Evolutionary conservation across 371 early-diverging fungal species (phyloP).

Genomic region (Umbelopsis sp.): DNA sequence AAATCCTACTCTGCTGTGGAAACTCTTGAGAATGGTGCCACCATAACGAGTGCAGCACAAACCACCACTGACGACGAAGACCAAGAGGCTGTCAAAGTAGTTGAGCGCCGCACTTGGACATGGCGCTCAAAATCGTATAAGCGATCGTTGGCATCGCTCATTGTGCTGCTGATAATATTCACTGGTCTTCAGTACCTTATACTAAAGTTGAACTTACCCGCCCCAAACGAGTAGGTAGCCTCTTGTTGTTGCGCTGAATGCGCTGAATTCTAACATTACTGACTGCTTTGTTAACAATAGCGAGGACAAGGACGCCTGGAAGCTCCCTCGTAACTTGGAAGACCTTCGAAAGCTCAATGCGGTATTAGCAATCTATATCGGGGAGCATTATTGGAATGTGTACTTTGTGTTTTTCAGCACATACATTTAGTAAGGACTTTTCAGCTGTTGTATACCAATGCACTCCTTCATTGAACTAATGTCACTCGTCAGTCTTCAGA

Average conservation of each 20-base stretch:
- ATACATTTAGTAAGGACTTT: constrained; percentile 62
- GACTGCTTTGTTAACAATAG: constrained; percentile 29
- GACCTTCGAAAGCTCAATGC: constrained; percentile 58
- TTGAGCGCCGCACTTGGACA: constrained; percentile 15
- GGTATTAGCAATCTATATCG: constrained; percentile 60
- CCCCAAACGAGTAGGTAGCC: constrained; percentile 41
- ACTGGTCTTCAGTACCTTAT: constrained; percentile 39
- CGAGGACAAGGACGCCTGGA: constrained; percentile 55
- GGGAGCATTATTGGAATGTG: constrained; percentile 59
- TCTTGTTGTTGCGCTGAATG: background rate
- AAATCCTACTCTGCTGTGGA: constrained; percentile 11
- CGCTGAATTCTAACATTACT: background rate
- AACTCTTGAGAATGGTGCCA: constrained; percentile 11
- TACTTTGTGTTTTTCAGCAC: constrained; percentile 54
- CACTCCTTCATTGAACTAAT: constrained; percentile 1
- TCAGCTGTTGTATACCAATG: background rate
- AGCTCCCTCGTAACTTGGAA: constrained; percentile 60
- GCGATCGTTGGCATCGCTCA: constrained; percentile 42
- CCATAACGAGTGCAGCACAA: background rate
- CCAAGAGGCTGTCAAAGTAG: background rate
- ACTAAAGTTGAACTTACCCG: constrained; percentile 41
- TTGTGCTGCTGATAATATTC: constrained; percentile 35
- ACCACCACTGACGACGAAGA: background rate
- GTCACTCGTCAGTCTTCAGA: constrained; percentile 52
- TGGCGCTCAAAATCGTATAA: constrained; percentile 31